A percentile compares a stretch with the other conserved stretches of the same genome.
phyloP scores from a whole-genome alignment of 2,329 filamentous ascomycete genomes.

The Colletotrichum sp. region DNA sequence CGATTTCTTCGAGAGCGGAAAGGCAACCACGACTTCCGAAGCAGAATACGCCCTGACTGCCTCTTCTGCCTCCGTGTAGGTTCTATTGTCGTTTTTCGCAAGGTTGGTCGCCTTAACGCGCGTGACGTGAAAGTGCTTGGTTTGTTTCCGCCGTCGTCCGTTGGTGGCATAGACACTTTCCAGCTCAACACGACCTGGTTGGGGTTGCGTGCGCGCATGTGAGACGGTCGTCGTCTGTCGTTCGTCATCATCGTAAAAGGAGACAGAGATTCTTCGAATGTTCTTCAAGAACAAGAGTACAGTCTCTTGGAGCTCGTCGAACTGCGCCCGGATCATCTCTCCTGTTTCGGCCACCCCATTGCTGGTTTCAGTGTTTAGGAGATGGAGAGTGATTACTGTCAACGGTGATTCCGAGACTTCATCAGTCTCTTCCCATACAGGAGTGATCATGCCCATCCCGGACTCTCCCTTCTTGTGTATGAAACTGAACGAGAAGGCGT shows the following conservation, averaged over 20 bases:
- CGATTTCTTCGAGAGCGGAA: conserved; percentile 40
- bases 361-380: neutral
- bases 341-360: neutral
- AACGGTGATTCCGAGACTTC: conserved; percentile 41
- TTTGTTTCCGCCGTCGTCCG: rapidly evolving
- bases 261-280: neutral
- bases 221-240: rapidly evolving
- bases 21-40: conserved; percentile 44
- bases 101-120: neutral
- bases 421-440: conserved; percentile 9
- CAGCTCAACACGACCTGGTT: neutral
- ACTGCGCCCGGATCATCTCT: neutral
- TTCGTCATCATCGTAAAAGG: neutral
- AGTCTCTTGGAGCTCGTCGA: neutral
- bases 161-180: neutral
- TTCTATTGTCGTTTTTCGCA: neutral
- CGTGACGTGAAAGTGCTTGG: neutral
- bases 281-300: neutral
- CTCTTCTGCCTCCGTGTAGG: conserved; percentile 30
- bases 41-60: conserved; percentile 20
- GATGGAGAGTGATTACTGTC: neutral
- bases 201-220: neutral
- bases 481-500: conserved; percentile 49
- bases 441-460: conserved; percentile 57
- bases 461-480: conserved; percentile 34